Conservation (phyloP, 345 rosid genomes). For the Noccaea caerulescens region DNA sequence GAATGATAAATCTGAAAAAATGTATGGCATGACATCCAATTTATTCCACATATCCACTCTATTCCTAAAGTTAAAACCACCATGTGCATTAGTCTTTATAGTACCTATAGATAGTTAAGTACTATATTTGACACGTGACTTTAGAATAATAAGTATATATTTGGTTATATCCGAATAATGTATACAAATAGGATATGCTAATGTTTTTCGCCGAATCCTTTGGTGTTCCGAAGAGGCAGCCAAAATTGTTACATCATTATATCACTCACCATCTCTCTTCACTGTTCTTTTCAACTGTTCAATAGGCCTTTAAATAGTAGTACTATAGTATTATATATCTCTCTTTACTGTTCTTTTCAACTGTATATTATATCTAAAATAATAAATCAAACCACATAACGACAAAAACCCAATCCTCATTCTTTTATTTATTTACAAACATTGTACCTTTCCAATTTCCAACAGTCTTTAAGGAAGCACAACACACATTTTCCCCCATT, state of each 20-base stretch:
- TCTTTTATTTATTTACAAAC: background rate
- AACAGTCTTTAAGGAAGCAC: conserved; percentile 18
- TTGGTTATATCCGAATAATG: conserved; percentile 24
- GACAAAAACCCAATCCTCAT: conserved; percentile 18
- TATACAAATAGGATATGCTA: conserved; percentile 24
- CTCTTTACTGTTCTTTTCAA: conserved; percentile 34
- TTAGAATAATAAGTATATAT: background rate
- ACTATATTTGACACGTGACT: conserved; percentile 34
- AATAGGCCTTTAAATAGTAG: too few relatives aligned
- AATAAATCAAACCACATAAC: background rate
- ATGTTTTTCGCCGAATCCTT: conserved; percentile 25
- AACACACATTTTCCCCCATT: background rate
- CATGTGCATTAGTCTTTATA: background rate
- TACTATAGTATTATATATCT: background rate
- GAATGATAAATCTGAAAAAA: background rate
- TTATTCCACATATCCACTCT: background rate
- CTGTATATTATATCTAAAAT: background rate
- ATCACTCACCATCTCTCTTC: conserved; percentile 36
- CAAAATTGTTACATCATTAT: conserved; percentile 36
- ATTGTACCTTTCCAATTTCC: conserved; percentile 23
- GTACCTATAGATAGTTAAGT: conserved; percentile 3
- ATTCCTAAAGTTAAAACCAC: conserved; percentile 12
- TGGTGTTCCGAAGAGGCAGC: conserved; percentile 42
- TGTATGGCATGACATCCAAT: background rate
- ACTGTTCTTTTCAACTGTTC: conserved; percentile 26